Evolutionary conservation across 257 asterid species (phyloP), one percentile per base, ranked within the genome.

Genomic region (Nicotiana obtusifolia): DNA sequence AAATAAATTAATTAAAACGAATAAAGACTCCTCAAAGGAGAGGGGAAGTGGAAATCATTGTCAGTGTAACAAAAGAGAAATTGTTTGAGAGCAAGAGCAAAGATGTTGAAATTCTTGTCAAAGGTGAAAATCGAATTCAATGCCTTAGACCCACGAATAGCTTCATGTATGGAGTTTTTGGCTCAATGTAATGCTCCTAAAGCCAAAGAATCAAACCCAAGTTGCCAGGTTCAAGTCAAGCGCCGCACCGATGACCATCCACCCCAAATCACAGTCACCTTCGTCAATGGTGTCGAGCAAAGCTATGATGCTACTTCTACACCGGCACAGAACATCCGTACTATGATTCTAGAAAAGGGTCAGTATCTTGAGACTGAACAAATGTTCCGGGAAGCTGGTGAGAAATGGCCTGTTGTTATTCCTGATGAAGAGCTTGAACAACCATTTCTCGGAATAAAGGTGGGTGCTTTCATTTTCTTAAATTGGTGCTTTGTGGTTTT

Each of bases 191-290:
- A 94, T 62, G 97, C 98, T 35, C 91, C 94, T 28, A 91, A 92
- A 88, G 95, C 99, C 31, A 95, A 89, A 80, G 97, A 95, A 60
- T 95, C 98, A 10, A 95, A 93, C 84, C 97, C 98, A 49, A 83
- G 85, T 81, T 95, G 99, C 83, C 97, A 93, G 88, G 88, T 95
- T 56, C 93, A 90, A 75, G 97, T 94, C 76, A 94, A 94, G 90
- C 98, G 98, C 77, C 97, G 99, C 76, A 94, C 97, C 67, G 98
- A 95, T 82, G 97, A 95, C 84, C 87, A 84, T 62, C 97, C 97
- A 1, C 99, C 99, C 1, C 86, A 87, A 88, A 95, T 95, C 89
- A 86, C 98, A 59, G 98, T 92, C 64, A 95, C 99, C 16, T 95
- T 95, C 85, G 97, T 84, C 82, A 92, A 92, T 65, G 98, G 99